Percentiles rank a stretch among this genome's conserved stretches.
phyloP scores from a whole-genome alignment of 2,329 filamentous ascomycete species.

The Nothophoma quercina region DNA sequence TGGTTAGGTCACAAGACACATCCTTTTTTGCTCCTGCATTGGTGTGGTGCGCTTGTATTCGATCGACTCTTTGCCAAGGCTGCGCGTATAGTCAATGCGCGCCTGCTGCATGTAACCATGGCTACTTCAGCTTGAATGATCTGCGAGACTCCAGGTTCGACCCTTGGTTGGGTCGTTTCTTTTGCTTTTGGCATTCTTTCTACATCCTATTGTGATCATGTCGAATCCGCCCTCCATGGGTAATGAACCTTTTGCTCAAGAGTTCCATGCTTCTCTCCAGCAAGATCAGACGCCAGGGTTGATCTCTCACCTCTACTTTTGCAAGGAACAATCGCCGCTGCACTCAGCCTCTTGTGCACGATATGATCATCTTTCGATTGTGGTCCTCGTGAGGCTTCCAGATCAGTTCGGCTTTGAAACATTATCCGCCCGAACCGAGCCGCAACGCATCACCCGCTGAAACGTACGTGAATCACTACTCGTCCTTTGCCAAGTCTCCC shows the following conservation, averaged over 20 bases:
- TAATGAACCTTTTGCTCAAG: no score
- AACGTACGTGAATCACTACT: slow-evolving; percentile 2
- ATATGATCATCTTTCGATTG: not conserved
- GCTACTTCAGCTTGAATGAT: no score
- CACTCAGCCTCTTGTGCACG: no score
- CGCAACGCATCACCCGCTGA: not conserved
- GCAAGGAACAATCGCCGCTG: no score
- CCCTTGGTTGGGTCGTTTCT: not conserved
- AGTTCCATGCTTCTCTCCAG: no score
- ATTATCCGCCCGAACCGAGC: not conserved
- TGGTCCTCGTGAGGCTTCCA: not conserved
- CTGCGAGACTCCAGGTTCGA: slow-evolving; percentile 31
- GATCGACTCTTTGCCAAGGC: not conserved
- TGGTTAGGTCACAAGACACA: slow-evolving; percentile 12
- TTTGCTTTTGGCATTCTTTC: not conserved
- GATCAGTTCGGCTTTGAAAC: not conserved
- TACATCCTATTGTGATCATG: not conserved
- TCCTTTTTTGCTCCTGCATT: not conserved
- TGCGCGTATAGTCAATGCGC: no score
- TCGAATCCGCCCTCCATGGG: no score
- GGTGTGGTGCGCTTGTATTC: not conserved
- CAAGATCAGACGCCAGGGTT: no score
- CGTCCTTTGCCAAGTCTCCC: not conserved
- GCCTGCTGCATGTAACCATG: no score
- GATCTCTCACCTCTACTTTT: no score